These are phyloP conservation scores for Sphagnum tenellum DNA, from an alignment of 225 moss, liverwort and hornwort species.

Conservation along the genomic window DNA sequence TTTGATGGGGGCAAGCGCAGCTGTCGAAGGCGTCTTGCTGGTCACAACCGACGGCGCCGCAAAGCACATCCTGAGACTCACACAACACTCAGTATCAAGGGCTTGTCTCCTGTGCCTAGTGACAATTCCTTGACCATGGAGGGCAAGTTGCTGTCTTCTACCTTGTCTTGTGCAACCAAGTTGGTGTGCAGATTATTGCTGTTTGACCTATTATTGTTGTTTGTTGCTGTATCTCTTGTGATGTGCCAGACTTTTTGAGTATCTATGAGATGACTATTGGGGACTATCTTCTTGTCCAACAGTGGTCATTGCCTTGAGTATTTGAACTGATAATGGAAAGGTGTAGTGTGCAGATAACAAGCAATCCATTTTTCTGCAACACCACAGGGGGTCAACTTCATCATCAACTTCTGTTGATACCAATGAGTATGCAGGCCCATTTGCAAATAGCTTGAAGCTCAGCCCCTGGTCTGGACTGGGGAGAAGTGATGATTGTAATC, in stretches of 20 bases:
- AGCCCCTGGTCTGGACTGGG: slow-evolving; percentile 26
- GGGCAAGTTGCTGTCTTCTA: slow-evolving; percentile 23
- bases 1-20: slow-evolving; percentile 95
- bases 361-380: slow-evolving; percentile 29
- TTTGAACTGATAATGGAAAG: neutral
- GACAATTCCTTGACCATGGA: slow-evolving; percentile 43
- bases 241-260: slow-evolving; percentile 12
- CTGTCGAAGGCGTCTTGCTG: slow-evolving; percentile 76
- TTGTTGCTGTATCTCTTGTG: neutral
- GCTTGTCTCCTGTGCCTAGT: slow-evolving; percentile 34
- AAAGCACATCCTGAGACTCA: slow-evolving; percentile 83
- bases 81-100: slow-evolving; percentile 38
- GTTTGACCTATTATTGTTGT: too few relatives aligned
- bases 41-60: slow-evolving; percentile 84
- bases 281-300: neutral
- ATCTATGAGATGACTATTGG: neutral
- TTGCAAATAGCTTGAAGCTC: slow-evolving; percentile 15
- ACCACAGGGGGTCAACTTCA: slow-evolving; percentile 12
- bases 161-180: neutral
- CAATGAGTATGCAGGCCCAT: slow-evolving; percentile 12
- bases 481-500: slow-evolving; percentile 26
- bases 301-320: neutral
- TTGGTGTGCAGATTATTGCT: neutral
- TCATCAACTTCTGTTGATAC: slow-evolving; percentile 11
- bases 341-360: slow-evolving; percentile 22